Evolutionary conservation across 331 rosid genomes (phyloP), one percentile per base, ranked within the genome.

Genomic region (Arachis monticola): DNA sequence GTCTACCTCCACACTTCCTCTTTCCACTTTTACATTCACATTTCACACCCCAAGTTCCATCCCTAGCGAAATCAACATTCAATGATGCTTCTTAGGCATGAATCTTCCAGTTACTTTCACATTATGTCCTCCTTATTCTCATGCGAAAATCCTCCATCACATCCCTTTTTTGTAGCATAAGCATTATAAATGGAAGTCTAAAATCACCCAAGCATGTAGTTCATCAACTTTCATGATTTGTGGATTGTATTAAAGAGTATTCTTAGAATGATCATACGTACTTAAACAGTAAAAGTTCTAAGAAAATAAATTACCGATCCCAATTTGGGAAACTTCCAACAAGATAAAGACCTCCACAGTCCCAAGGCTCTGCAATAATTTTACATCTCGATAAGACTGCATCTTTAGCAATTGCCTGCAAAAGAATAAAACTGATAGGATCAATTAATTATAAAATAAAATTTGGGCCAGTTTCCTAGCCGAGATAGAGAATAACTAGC

Each of bases 291-390:
- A 74, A 74, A 10, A n/a, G 57, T 41, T 31, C 30, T 46, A 12
- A 50, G 3, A 66, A 73, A 74, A 14, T 7, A 46, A 66, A 41
- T 56, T 82, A 95, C 99, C 99, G 86, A 75, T 95, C 99, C 99
- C 99, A 95, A 79, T 95, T 95, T 70, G 99, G 97, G 82, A 92
- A 95, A 44, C 87, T 76, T 79, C 98, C 98, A 85, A 95, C 97
- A 76, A 92, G 98, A 87, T 95, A 90, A 69, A 92, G 99, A 79
- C 93, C 96, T 72, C 93, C 97, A 76, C 99, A 95, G 80, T 95
- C 99, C 99, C 99, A 95, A 72, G 99, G 99, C 85, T 95, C 99
- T 13, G 99, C 83, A 81, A 95, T 89, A 77, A 95, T 81, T 81
- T 95, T 95, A 83, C 97, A 95, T 80, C 96, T 90, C 6, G 99